Base-by-base conservation (phyloP, 306 rosid genomes). In the Clitoria ternatea region DNA sequence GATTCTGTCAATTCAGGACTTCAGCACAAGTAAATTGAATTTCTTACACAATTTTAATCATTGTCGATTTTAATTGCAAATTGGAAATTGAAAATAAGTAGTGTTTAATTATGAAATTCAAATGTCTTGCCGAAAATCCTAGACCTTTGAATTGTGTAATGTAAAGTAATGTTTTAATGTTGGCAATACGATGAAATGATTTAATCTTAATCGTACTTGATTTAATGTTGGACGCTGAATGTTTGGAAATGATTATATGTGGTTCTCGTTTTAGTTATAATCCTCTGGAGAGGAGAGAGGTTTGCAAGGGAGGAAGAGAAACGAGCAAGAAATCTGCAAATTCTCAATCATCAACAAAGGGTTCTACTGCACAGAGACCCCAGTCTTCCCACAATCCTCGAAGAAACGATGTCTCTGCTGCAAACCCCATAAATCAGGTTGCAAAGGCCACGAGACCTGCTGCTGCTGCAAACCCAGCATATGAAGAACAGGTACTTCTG, bases 281-380 rank as follows among this genome's bases (percentile, higher is more conserved):
- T 75, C 87, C 99, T 69, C 33, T 77, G 69, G 99, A 91, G 77
- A 89, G 97, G 84, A 86, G 99, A 70, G 99, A 91, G 64, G 66
- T 69, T 13, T 74, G 87, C 84, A 91, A 75, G 47, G 99, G 99
- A 75, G 97, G 96, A 53, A 94, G 85, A 87, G 99, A 94, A 68
- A 65, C 42, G 4, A 82, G 23, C 76, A 94, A 87, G 80, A 91
- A 84, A 77, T 71, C 81, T 67, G 83, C 83, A 19, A 85, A 87
- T 9, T 78, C 88, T 7, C 98, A 93, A 64, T 7, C 91, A 49
- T 83, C 96, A 23, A 59, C 73, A 0, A 89, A 84, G 85, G 92
- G 86, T 22, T 49, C 85, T 15, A 69, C 90, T 44, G 56, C 88
- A 17, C 72, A 89, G 11, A 94, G 78, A 73, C 56, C 95, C 66